These are phyloP conservation scores for Calonectria henricotiae DNA, from an alignment of 2,329 filamentous ascomycete genomes.

Conservation along the genomic window DNA sequence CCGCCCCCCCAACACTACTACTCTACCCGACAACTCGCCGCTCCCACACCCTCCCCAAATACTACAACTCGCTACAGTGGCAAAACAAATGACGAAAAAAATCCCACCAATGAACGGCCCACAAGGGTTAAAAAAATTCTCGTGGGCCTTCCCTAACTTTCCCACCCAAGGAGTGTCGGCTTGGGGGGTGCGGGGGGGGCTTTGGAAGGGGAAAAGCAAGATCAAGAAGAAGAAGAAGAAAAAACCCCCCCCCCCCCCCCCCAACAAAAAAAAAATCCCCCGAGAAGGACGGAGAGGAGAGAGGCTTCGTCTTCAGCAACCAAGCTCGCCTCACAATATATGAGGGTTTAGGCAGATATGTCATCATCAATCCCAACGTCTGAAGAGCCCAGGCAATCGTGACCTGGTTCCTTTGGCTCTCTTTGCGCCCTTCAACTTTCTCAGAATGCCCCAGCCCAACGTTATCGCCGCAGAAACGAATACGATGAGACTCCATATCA, in stretches of 20 bases:
- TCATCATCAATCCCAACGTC: background rate
- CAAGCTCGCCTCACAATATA: background rate
- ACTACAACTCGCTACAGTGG: no score
- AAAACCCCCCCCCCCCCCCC: background rate
- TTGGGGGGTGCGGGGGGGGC: no score
- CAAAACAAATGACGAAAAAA: no score
- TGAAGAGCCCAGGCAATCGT: background rate
- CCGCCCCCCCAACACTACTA: no score
- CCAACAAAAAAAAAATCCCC: background rate
- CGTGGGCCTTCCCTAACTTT: no score
- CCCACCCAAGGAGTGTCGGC: no score
- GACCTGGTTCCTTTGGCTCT: background rate
- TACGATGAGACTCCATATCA: slow-evolving; percentile 5
- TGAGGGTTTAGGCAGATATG: background rate
- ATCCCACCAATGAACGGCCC: no score
- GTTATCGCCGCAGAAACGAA: slow-evolving; percentile 11
- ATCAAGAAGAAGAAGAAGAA: background rate
- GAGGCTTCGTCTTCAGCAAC: background rate
- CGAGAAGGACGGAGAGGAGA: background rate
- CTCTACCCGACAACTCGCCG: no score
- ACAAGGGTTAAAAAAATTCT: no score
- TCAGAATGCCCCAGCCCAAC: background rate
- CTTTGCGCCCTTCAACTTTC: background rate
- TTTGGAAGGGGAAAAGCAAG: background rate
- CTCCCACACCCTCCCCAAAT: no score